These are phyloP conservation scores for Backusella morwellensis DNA, from an alignment of 192 early-diverging fungal species.

Conservation along the genomic window DNA sequence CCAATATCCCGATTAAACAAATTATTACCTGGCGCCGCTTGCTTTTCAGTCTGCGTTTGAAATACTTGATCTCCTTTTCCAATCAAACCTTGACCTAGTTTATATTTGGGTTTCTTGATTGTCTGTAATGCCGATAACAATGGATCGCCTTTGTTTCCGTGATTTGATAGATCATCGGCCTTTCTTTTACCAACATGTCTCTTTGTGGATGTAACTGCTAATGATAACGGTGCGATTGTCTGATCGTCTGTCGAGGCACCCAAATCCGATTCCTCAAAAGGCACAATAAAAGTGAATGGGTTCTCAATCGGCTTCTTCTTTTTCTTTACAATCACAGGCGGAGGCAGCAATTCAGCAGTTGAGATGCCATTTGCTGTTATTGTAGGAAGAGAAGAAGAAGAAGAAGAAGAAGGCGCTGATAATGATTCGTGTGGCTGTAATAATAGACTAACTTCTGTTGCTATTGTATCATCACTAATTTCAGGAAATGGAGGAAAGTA, in stretches of 20 bases:
- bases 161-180: neutral
- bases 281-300: conserved; percentile 28
- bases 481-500: conserved; percentile 29
- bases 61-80: conserved; percentile 8
- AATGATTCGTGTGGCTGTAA: neutral
- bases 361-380: neutral
- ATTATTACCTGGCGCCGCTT: conserved; percentile 19
- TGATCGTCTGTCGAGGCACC: conserved; percentile 9
- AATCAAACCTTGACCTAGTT: conserved; percentile 11
- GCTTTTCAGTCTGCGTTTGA: conserved; percentile 13
- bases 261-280: conserved; percentile 32
- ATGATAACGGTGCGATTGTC: neutral
- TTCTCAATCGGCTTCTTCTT: conserved; percentile 28
- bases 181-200: neutral
- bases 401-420: neutral
- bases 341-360: neutral
- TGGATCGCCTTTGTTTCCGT: neutral
- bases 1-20: conserved; percentile 19
- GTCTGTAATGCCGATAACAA: neutral
- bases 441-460: neutral
- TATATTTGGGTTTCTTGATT: conserved; percentile 13
- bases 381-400: neutral
- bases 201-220: neutral
- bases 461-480: conserved; percentile 15
- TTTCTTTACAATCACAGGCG: conserved; percentile 18